These are phyloP conservation scores for Yamadazyma philogaea DNA, from an alignment of 805 yeast genomes.

Conservation along the genomic window DNA sequence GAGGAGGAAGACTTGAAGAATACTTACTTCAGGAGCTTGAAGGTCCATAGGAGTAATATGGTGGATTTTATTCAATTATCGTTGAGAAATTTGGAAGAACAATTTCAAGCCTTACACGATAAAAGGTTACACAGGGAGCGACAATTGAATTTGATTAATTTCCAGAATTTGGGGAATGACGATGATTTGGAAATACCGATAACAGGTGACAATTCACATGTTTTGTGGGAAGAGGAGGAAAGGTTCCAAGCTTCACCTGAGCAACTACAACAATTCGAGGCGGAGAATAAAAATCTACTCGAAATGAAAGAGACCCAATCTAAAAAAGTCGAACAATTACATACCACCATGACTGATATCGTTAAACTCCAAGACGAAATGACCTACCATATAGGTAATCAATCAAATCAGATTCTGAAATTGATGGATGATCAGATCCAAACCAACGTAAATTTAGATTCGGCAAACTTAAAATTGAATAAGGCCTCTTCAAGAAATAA, in stretches of 20 bases:
- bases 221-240: slow-evolving; percentile 10
- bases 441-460: slow-evolving; percentile 58
- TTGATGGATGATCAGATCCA: slow-evolving; percentile 66
- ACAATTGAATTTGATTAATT: slow-evolving; percentile 34
- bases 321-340: slow-evolving; percentile 56
- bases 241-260: slow-evolving; percentile 39
- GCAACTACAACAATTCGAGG: slow-evolving; percentile 55
- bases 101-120: slow-evolving; percentile 48
- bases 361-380: slow-evolving; percentile 72
- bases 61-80: slow-evolving; percentile 46
- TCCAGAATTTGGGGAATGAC: slow-evolving; percentile 40
- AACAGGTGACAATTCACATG: slow-evolving; percentile 1
- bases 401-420: slow-evolving; percentile 63
- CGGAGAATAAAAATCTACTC: slow-evolving; percentile 57
- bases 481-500: slow-evolving; percentile 69
- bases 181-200: slow-evolving; percentile 16
- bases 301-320: slow-evolving; percentile 58
- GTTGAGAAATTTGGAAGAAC: slow-evolving; percentile 40
- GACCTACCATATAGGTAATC: slow-evolving; percentile 66
- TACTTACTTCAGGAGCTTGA: slow-evolving; percentile 34
- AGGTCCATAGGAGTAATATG: slow-evolving; percentile 47
- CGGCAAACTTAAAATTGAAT: slow-evolving; percentile 68
- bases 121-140: slow-evolving; percentile 44
- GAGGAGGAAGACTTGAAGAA: slow-evolving; percentile 34
- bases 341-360: slow-evolving; percentile 66